Evolutionary conservation across 169 alveolate species (phyloP).

Genomic region (Plasmodium yoelii): DNA sequence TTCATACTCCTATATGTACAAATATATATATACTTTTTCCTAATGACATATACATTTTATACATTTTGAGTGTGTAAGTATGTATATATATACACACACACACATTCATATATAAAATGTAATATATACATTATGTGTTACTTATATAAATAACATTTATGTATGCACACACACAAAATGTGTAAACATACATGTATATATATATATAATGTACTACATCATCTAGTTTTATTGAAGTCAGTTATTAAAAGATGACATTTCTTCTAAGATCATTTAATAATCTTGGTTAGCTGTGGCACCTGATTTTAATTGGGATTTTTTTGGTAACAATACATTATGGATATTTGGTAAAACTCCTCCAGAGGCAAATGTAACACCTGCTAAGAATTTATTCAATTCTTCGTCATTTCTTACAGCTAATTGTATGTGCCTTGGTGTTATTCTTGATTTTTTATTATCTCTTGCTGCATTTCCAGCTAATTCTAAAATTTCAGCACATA

Average conservation of each 20-base stretch:
- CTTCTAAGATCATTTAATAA: slow-evolving; percentile 4
- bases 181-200: slow-evolving; percentile 16
- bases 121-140: not conserved
- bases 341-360: slow-evolving; percentile 99
- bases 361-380: slow-evolving; percentile 97
- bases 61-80: not conserved
- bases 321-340: slow-evolving; percentile 96
- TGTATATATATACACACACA: slow-evolving; percentile 2
- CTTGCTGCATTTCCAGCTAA: slow-evolving; percentile 99
- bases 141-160: not conserved
- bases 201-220: slow-evolving; percentile 3
- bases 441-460: slow-evolving; percentile 98
- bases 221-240: not conserved
- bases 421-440: slow-evolving; percentile 99
- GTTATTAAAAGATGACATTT: not conserved
- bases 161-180: not conserved
- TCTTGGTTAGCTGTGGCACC: slow-evolving; percentile 62
- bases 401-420: slow-evolving; percentile 98
- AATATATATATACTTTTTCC: not conserved
- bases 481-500: slow-evolving; percentile 98
- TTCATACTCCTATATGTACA: not conserved
- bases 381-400: slow-evolving; percentile 97
- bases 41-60: not conserved
- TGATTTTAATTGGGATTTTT: slow-evolving; percentile 81
- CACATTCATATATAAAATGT: slow-evolving; percentile 1